A percentile compares a stretch with the other conserved stretches of the same genome.
phyloP scores from a whole-genome alignment of 2,329 filamentous ascomycete genomes.

The Cladosporium cucumerinum region DNA sequence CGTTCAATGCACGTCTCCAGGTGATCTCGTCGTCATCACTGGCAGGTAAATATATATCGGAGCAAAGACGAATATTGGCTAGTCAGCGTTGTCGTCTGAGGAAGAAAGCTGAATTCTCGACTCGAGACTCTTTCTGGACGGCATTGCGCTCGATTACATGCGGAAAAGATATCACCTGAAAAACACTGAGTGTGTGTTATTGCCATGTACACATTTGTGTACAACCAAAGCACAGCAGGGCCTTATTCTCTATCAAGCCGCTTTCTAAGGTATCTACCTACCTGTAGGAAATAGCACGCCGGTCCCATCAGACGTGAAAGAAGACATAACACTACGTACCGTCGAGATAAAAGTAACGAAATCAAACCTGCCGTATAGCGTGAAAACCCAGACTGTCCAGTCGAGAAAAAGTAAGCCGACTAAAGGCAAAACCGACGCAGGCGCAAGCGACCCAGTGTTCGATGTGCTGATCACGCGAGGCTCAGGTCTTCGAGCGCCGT shows the following conservation, averaged over 20 bases:
- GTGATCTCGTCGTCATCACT: neutral
- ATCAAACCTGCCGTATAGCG: neutral
- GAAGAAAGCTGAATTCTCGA: neutral
- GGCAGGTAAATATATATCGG: neutral
- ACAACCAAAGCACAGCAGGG: too few species aligned
- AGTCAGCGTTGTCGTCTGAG: neutral
- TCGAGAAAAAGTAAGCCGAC: neutral
- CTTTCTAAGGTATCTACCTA: too few species aligned
- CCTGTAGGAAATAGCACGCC: too few species aligned
- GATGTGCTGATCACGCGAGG: neutral
- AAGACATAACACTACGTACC: too few species aligned
- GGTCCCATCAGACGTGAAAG: too few species aligned
- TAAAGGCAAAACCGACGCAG: neutral
- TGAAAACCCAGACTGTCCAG: neutral
- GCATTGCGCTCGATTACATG: neutral
- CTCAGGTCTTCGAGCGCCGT: neutral
- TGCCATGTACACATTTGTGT: too few species aligned
- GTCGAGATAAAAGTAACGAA: neutral
- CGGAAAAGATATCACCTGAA: too few species aligned
- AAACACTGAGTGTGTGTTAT: neutral
- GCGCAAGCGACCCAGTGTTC: neutral
- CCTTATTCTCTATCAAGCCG: too few species aligned
- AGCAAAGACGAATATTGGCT: neutral
- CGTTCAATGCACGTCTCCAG: neutral
- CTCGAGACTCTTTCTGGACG: neutral